Conservation (phyloP, 2,329 filamentous ascomycete genomes). For the Chaetothyriales sp. region DNA sequence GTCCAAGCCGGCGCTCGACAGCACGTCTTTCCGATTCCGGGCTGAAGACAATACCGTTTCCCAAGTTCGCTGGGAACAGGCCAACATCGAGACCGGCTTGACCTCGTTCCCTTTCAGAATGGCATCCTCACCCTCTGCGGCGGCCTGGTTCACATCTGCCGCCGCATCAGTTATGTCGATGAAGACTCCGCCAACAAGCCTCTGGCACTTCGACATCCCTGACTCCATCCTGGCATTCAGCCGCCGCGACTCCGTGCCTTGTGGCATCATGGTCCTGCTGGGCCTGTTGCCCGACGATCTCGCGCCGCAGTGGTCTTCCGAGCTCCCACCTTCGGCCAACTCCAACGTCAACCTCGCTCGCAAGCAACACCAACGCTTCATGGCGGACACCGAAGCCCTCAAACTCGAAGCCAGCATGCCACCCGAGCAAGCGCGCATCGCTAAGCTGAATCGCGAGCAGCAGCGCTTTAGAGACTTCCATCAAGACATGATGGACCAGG, state of each 20-base stretch:
- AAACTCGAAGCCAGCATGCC: slow-evolving; percentile 19
- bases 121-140: slow-evolving; percentile 7
- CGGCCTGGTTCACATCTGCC: slow-evolving; percentile 20
- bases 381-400: slow-evolving; percentile 10
- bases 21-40: slow-evolving; percentile 20
- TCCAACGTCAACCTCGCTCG: slow-evolving; percentile 7
- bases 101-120: slow-evolving; percentile 7
- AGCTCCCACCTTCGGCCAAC: slow-evolving; percentile 3
- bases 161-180: slow-evolving; percentile 16
- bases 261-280: slow-evolving; percentile 21
- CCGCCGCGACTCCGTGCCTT: slow-evolving; percentile 19
- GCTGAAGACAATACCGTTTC: slow-evolving; percentile 17
- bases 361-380: slow-evolving; percentile 12
- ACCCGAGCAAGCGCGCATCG: slow-evolving; percentile 18
- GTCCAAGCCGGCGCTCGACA: slow-evolving; percentile 14
- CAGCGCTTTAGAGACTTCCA: slow-evolving; percentile 10
- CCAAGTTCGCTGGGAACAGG: slow-evolving; percentile 18
- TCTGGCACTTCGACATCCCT: slow-evolving; percentile 19
- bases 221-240: slow-evolving; percentile 14
- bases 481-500: slow-evolving; percentile 12
- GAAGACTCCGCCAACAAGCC: slow-evolving; percentile 10
- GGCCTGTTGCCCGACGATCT: slow-evolving; percentile 18
- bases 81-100: slow-evolving; percentile 16
- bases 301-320: slow-evolving; percentile 18
- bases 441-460: slow-evolving; percentile 14